These are phyloP conservation scores for Rutstroemia sydowiana DNA, from an alignment of 2,329 filamentous ascomycete genomes.

Conservation along the genomic window DNA sequence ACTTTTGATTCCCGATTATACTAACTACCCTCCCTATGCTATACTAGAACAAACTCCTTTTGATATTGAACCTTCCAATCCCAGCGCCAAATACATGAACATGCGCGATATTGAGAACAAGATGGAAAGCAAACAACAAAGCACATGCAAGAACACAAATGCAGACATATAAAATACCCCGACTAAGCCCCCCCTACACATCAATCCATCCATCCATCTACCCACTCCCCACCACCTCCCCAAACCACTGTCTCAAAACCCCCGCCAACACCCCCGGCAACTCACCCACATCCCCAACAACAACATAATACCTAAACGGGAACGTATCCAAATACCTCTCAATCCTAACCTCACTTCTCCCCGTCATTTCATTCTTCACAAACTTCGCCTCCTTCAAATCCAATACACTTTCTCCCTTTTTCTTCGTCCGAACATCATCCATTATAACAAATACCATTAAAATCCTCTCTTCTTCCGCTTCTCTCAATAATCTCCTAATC, in stretches of 20 bases:
- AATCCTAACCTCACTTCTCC: constrained; percentile 64
- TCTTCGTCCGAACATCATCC: constrained; percentile 52
- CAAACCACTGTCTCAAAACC: constrained; percentile 92
- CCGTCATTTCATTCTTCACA: constrained; percentile 51
- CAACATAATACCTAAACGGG: constrained; percentile 93
- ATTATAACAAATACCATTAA: constrained; percentile 99
- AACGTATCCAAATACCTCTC: constrained; percentile 92
- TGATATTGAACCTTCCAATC: too few species aligned
- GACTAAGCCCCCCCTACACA: too few species aligned
- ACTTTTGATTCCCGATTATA: too few species aligned
- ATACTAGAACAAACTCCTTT: too few species aligned
- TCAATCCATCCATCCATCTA: not conserved
- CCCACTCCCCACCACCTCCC: constrained; percentile 43
- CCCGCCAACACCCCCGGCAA: constrained; percentile 82
- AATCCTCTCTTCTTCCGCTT: constrained; percentile 86
- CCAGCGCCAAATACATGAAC: too few species aligned
- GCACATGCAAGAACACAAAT: too few species aligned
- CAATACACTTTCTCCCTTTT: constrained; percentile 62
- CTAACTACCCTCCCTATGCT: too few species aligned
- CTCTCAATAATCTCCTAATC: constrained; percentile 73
- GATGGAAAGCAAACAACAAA: too few species aligned
- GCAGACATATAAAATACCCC: too few species aligned
- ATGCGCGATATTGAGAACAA: too few species aligned
- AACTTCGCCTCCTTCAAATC: constrained; percentile 86
- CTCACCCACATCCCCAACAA: constrained; percentile 87